phyloP scores from a whole-genome alignment of 148 eudicot genomes.

The Rhododendron williamsianum region DNA sequence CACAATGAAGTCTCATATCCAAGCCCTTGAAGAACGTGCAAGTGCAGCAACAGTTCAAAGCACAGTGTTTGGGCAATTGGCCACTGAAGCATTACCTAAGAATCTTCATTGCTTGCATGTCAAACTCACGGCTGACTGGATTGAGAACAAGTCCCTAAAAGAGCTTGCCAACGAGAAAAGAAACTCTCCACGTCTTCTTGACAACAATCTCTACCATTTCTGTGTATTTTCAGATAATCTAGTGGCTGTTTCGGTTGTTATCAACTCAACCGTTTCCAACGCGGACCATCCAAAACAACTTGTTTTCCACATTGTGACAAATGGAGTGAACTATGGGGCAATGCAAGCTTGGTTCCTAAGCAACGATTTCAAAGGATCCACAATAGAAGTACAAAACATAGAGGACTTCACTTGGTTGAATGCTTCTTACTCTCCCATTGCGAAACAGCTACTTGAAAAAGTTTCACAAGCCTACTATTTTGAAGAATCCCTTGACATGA shows the following conservation, averaged over 20 bases:
- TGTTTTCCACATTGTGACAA: conserved; percentile 73
- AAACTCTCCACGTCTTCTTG: conserved; percentile 62
- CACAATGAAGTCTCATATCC: conserved; percentile 78
- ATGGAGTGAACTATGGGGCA: conserved; percentile 52
- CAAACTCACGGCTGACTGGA: conserved; percentile 56
- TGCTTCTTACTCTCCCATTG: conserved; percentile 59
- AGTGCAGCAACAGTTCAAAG: conserved; percentile 63
- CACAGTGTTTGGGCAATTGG: conserved; percentile 59
- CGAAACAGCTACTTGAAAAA: conserved; percentile 31
- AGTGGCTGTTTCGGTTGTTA: conserved; percentile 59
- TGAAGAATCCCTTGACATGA: conserved; percentile 39
- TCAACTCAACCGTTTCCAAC: conserved; percentile 67
- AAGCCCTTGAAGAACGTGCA: conserved; percentile 80
- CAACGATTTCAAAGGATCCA: conserved; percentile 58
- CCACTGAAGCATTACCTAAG: conserved; percentile 59
- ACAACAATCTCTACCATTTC: conserved; percentile 75
- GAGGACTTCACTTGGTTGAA: conserved; percentile 71
- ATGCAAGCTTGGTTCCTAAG: conserved; percentile 73
- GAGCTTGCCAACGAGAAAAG: conserved; percentile 40
- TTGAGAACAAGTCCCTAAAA: conserved; percentile 32
- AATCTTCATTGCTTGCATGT: conserved; percentile 56
- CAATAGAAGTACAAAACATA: conserved; percentile 57
- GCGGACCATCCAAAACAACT: conserved; percentile 73
- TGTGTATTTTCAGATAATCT: conserved; percentile 74
- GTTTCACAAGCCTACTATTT: conserved; percentile 42